Percentiles rank a stretch among this genome's conserved stretches.
Conservation (phyloP, 1,284 basidiomycete genomes). For the Rhodotorula mucilaginosa region DNA sequence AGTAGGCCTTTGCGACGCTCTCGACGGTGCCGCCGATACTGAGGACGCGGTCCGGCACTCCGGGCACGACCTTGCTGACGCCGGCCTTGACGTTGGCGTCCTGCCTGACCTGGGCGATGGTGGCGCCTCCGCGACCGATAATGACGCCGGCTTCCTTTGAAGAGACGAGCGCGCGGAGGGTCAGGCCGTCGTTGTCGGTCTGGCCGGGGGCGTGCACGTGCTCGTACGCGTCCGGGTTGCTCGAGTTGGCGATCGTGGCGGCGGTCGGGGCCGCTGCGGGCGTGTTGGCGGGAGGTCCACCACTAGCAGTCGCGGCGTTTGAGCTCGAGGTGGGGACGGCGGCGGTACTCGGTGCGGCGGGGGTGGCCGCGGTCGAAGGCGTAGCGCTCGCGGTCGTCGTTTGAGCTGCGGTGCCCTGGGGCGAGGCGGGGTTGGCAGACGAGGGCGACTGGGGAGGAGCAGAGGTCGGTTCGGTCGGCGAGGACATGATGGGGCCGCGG, state of each 20-base stretch:
- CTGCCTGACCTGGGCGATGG: slow-evolving; percentile 92
- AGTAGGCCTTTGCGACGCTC: slow-evolving; percentile 85
- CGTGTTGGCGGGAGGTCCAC: slow-evolving; percentile 22
- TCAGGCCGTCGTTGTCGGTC: slow-evolving; percentile 62
- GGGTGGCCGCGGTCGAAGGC: background rate
- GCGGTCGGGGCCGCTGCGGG: slow-evolving; percentile 32
- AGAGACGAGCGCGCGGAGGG: slow-evolving; percentile 86
- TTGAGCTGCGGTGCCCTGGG: background rate
- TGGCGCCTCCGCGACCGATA: slow-evolving; percentile 93
- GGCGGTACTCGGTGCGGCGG: background rate
- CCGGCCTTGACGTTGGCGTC: slow-evolving; percentile 96
- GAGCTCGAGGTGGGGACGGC: background rate
- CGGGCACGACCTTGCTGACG: slow-evolving; percentile 95
- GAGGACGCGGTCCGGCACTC: slow-evolving; percentile 95
- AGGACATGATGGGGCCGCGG: background rate
- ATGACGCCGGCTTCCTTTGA: slow-evolving; percentile 94
- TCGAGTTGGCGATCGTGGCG: slow-evolving; percentile 28
- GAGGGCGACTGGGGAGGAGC: background rate
- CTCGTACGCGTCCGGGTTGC: slow-evolving; percentile 30
- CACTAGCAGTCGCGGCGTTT: too few relatives aligned
- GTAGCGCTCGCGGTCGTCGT: background rate
- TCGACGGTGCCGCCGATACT: slow-evolving; percentile 89
- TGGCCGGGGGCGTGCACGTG: slow-evolving; percentile 20
- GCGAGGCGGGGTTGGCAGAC: background rate
- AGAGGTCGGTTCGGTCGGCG: background rate